Evolutionary conservation across 2,329 filamentous ascomycete species (phyloP).

Genomic region (Atkinsonella texensis): DNA sequence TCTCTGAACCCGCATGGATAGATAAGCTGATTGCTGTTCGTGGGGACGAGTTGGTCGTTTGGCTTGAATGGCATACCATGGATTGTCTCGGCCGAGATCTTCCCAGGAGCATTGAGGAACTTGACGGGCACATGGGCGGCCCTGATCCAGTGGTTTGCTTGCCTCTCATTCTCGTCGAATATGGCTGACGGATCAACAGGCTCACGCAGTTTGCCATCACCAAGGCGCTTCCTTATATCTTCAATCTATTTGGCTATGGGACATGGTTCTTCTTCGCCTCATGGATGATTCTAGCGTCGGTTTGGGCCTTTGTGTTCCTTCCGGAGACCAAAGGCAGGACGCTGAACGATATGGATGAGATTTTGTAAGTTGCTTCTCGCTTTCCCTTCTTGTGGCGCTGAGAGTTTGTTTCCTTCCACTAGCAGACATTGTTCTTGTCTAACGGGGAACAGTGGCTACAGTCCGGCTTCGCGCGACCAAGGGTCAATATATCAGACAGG

Average conservation of each 20-base stretch:
- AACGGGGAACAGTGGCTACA: no score
- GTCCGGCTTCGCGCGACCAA: no score
- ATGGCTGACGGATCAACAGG: conserved; percentile 9
- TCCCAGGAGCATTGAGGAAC: conserved; percentile 30
- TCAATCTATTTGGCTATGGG: conserved; percentile 32
- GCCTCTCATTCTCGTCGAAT: conserved; percentile 7
- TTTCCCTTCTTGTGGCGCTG: no score
- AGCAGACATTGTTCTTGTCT: no score
- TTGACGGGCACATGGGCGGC: conserved; percentile 29
- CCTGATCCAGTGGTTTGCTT: no score
- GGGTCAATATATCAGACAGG: no score
- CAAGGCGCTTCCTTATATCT: conserved; percentile 32
- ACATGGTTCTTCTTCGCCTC: conserved; percentile 46
- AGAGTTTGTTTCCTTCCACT: no score
- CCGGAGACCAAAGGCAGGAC: no score
- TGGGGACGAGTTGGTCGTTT: conserved; percentile 26
- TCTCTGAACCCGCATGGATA: no score
- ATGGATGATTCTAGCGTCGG: conserved; percentile 33
- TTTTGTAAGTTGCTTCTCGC: no score
- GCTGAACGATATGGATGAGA: no score
- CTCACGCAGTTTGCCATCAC: conserved; percentile 31
- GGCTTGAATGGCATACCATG: conserved; percentile 34
- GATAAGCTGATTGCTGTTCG: background rate
- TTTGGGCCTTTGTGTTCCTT: conserved; percentile 21
- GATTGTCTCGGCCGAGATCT: conserved; percentile 33